A percentile compares a stretch with the other conserved stretches of the same genome.
phyloP scores from a whole-genome alignment of 768 basidiomycete genomes.

The Mycena rosella region DNA sequence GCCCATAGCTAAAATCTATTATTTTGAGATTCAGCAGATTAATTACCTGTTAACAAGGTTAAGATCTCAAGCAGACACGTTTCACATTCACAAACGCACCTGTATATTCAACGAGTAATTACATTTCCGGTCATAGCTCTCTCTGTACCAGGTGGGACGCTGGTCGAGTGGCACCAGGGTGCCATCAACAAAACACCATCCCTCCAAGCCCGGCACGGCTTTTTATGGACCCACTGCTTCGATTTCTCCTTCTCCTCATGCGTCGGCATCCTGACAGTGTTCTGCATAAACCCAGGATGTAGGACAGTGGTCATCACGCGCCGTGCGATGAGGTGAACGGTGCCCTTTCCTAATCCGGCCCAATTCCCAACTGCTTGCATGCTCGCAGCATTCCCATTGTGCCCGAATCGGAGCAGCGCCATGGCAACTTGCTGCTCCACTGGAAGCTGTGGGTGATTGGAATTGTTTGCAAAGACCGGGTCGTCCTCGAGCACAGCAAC shows the following conservation, averaged over 20 bases:
- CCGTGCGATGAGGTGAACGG: slow-evolving; percentile 43
- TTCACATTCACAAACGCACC: slow-evolving; percentile 36
- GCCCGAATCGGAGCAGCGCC: slow-evolving; percentile 53
- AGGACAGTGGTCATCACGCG: slow-evolving; percentile 40
- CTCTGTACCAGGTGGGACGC: slow-evolving; percentile 48
- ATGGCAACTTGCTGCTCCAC: slow-evolving; percentile 53
- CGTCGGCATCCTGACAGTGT: slow-evolving; percentile 45
- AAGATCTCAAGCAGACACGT: neutral
- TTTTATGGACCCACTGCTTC: slow-evolving; percentile 51
- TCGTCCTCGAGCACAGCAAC: slow-evolving; percentile 39
- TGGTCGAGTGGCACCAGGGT: slow-evolving; percentile 48
- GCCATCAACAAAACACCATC: slow-evolving; percentile 40
- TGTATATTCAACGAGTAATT: slow-evolving; percentile 55
- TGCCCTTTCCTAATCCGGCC: slow-evolving; percentile 52
- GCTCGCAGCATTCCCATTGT: slow-evolving; percentile 52
- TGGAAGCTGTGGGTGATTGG: slow-evolving; percentile 41
- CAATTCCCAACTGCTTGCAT: slow-evolving; percentile 49
- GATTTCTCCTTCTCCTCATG: slow-evolving; percentile 50
- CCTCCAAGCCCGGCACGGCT: slow-evolving; percentile 49
- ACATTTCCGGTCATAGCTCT: slow-evolving; percentile 52
- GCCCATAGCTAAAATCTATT: slow-evolving; percentile 50
- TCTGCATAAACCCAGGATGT: slow-evolving; percentile 38
- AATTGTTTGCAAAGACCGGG: slow-evolving; percentile 45
- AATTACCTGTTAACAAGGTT: slow-evolving; percentile 29
- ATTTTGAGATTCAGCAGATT: slow-evolving; percentile 49